A percentile compares a stretch with the other conserved stretches of the same genome.
Conservation (phyloP, 2,329 filamentous ascomycete genomes). For the Coniella vitis region DNA sequence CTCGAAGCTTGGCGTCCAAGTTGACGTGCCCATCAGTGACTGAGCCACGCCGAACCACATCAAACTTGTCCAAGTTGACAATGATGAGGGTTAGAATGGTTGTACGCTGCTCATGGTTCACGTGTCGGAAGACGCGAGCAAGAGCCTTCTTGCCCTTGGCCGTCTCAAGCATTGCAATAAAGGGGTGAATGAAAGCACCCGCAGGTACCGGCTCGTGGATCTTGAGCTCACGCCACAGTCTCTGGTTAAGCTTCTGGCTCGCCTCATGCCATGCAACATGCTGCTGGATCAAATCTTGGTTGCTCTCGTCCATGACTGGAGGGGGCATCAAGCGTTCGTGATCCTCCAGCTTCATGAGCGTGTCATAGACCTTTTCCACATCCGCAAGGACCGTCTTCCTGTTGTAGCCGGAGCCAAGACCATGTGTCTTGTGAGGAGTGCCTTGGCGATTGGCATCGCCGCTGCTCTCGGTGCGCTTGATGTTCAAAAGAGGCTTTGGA, state of each 20-base stretch:
- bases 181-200: conserved; percentile 72
- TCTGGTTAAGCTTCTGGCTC: conserved; percentile 63
- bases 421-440: conserved; percentile 36
- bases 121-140: conserved; percentile 88
- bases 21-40: conserved; percentile 64
- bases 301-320: conserved; percentile 52
- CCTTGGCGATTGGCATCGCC: conserved; percentile 50
- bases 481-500: conserved; percentile 87
- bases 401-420: conserved; percentile 50
- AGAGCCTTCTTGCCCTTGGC: conserved; percentile 95
- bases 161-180: conserved; percentile 92
- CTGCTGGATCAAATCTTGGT: conserved; percentile 62
- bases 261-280: conserved; percentile 76
- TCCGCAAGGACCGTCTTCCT: conserved; percentile 77
- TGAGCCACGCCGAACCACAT: conserved; percentile 78
- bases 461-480: conserved; percentile 74
- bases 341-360: conserved; percentile 89
- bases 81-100: conserved; percentile 95
- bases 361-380: conserved; percentile 82
- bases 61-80: conserved; percentile 84
- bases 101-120: conserved; percentile 85
- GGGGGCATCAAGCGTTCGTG: conserved; percentile 74
- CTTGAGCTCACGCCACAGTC: conserved; percentile 81
- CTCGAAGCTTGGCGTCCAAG: conserved; percentile 70
- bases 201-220: conserved; percentile 84